Evolutionary conservation across 139 green algal genomes (phyloP), one percentile per base, ranked within the genome.

Genomic region (Raphidocelis subcapitata): DNA sequence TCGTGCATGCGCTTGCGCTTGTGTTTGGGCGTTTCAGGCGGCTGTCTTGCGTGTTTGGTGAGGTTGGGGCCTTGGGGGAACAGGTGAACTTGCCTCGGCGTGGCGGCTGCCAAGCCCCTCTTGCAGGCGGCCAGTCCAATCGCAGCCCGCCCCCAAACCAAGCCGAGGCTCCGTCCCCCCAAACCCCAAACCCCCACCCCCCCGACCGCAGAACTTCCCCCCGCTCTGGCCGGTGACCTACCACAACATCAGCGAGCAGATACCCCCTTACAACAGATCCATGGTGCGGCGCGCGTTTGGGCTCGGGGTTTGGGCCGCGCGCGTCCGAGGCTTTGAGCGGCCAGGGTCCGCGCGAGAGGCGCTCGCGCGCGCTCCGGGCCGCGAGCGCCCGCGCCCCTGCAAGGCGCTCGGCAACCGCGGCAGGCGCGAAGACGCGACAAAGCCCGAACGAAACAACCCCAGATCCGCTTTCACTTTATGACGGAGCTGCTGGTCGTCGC

Each of bases 401-500:
- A 49, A 20, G 41, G 12, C 41, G 41, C 41, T 12, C 41, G 8
- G 8, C 41, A 20, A 20, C 41, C 41, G 8, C 41, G 8, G 8
- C 41, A 49, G 8, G 41, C 12, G 41, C 8, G 8, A 8, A n/a
- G n/a, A n/a, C n/a, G n/a, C n/a, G n/a, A n/a, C n/a, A n/a, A n/a
- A n/a, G n/a, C n/a, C n/a, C n/a, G n/a, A n/a, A n/a, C n/a, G n/a
- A n/a, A n/a, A n/a, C n/a, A n/a, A n/a, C 41, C 41, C 62, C 35
- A 66, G 21, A 51, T 78, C 41, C 72, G 72, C 62, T 78, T 78
- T 51, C 59, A 62, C 21, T 78, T 72, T 62, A 32, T 78, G 29
- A 52, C 72, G 8, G 72, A 78, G 63, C 54, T 78, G 62, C 49
- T 78, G 12, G 52, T n/a, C n/a, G n/a, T n/a, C n/a, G n/a, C n/a